Conservation (phyloP, 2,329 filamentous ascomycete genomes). For the Phoma herbarum region DNA sequence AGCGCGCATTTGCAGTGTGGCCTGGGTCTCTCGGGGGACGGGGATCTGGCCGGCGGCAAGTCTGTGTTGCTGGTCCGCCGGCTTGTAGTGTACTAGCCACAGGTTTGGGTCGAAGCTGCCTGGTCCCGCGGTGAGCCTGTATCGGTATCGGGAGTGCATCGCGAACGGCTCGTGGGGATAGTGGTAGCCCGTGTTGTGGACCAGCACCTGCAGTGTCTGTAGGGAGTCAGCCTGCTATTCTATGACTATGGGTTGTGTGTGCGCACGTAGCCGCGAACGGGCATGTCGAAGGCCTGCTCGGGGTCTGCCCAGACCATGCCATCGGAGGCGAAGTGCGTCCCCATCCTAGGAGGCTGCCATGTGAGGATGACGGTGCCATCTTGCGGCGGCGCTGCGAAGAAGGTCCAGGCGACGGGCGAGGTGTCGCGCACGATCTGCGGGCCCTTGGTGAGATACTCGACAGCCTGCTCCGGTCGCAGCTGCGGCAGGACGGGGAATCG, state of each 20-base stretch:
- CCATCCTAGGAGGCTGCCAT: conserved; percentile 80
- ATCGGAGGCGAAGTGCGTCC: conserved; percentile 84
- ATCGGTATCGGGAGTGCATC: conserved; percentile 81
- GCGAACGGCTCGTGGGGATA: conserved; percentile 76
- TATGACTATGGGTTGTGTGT: neutral
- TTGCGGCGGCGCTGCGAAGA: conserved; percentile 76
- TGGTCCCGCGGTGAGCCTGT: conserved; percentile 79
- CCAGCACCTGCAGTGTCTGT: conserved; percentile 89
- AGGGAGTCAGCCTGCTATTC: conserved; percentile 24
- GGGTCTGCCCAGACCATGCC: conserved; percentile 89
- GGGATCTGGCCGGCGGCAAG: conserved; percentile 74
- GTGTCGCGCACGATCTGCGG: conserved; percentile 85
- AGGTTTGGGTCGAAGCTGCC: conserved; percentile 79
- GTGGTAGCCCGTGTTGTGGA: conserved; percentile 82
- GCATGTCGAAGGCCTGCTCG: conserved; percentile 79
- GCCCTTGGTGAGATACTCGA: conserved; percentile 83
- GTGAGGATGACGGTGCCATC: conserved; percentile 85
- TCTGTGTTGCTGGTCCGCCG: conserved; percentile 76
- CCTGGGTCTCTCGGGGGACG: conserved; percentile 66
- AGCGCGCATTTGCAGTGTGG: conserved; percentile 67
- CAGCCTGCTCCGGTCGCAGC: conserved; percentile 78
- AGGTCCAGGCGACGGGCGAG: conserved; percentile 92
- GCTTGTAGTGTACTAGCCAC: conserved; percentile 91
- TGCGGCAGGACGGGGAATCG: conserved; percentile 78
- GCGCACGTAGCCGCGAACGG: conserved; percentile 71